A percentile compares a stretch with the other conserved stretches of the same genome.
phyloP scores from a whole-genome alignment of 2,329 filamentous ascomycete species.

The Xylaria sp. region DNA sequence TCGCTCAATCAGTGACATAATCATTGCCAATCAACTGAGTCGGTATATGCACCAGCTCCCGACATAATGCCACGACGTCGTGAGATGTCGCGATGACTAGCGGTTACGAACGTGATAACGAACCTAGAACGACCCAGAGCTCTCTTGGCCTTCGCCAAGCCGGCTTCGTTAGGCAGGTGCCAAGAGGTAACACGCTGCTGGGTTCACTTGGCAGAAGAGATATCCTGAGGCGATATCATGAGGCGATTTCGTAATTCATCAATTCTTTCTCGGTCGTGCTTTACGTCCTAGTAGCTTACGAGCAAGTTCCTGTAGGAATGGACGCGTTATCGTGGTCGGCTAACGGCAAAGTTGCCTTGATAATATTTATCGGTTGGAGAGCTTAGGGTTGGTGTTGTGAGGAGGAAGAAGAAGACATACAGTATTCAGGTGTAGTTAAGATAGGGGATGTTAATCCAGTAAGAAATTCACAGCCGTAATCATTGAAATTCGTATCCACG shows the following conservation, averaged over 20 bases:
- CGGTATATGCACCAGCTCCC: not conserved
- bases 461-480: not conserved
- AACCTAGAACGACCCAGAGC: conserved; percentile 26
- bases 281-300: not conserved
- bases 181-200: conserved; percentile 28
- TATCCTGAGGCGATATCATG: conserved; percentile 16
- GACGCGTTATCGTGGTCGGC: not conserved
- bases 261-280: not conserved
- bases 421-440: not conserved
- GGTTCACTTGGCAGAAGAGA: conserved; percentile 24
- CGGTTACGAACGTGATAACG: not conserved
- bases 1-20: not conserved
- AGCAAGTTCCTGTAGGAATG: not conserved
- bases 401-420: not conserved
- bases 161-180: conserved; percentile 35
- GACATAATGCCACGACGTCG: conserved; percentile 3
- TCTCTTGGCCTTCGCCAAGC: conserved; percentile 31
- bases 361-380: not conserved
- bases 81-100: conserved; percentile 10
- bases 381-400: not conserved
- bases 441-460: not conserved
- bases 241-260: conserved; percentile 13
- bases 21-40: not conserved
- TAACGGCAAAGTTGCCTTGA: not conserved
- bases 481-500: too few species aligned